Conservation (phyloP, 1,284 basidiomycete species). For the Pyrrhoderma noxium region DNA sequence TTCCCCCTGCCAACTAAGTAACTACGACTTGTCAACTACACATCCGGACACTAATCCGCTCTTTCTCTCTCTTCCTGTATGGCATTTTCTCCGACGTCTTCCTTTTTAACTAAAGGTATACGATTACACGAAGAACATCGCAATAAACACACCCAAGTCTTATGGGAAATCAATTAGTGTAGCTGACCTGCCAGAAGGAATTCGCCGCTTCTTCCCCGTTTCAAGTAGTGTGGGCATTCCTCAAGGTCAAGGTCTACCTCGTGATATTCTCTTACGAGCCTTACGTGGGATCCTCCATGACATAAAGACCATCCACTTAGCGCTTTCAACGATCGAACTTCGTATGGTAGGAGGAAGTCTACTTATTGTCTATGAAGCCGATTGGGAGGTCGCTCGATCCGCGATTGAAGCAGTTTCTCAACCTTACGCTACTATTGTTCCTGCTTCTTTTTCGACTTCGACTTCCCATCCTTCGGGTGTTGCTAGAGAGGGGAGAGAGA, state of each 20-base stretch:
- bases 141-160: slow-evolving; percentile 61
- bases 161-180: slow-evolving; percentile 77
- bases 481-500: no score
- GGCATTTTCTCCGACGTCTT: no score
- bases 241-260: slow-evolving; percentile 19
- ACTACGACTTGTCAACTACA: not conserved
- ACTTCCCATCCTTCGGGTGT: no score
- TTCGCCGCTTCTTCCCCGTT: slow-evolving; percentile 74
- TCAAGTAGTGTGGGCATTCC: slow-evolving; percentile 22
- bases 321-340: slow-evolving; percentile 54
- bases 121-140: slow-evolving; percentile 46
- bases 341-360: slow-evolving; percentile 80
- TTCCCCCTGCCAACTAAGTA: not conserved
- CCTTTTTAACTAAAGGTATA: slow-evolving; percentile 66
- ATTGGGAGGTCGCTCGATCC: slow-evolving; percentile 36
- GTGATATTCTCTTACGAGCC: slow-evolving; percentile 41
- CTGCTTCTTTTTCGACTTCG: no score
- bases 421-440: not conserved
- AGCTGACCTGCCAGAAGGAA: slow-evolving; percentile 64
- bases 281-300: slow-evolving; percentile 56
- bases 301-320: slow-evolving; percentile 50
- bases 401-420: slow-evolving; percentile 30
- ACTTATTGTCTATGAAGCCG: slow-evolving; percentile 81
- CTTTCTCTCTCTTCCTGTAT: not conserved
- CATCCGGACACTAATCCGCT: not conserved